These are phyloP conservation scores for Lotus japonicus DNA, from an alignment of 306 rosid species.

Conservation along the genomic window DNA sequence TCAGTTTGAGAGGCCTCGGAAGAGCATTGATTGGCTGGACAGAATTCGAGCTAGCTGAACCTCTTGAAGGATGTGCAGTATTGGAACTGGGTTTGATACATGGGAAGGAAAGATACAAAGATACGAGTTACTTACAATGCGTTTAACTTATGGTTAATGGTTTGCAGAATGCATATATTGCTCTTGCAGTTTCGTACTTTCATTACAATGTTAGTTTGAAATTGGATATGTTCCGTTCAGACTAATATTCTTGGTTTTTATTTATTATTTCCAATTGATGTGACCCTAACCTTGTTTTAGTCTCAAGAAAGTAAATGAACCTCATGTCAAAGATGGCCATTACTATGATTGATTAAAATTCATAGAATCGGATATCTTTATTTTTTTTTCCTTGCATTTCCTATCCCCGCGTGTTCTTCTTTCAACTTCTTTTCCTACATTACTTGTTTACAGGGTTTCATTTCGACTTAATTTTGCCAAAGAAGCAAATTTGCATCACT, in stretches of 20 bases:
- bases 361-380: neutral
- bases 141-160: conserved; percentile 57
- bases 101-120: conserved; percentile 32
- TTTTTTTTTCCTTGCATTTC: neutral
- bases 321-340: conserved; percentile 22
- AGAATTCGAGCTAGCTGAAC: conserved; percentile 57
- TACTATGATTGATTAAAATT: conserved; percentile 8
- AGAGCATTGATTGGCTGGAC: conserved; percentile 87
- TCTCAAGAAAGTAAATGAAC: conserved; percentile 24
- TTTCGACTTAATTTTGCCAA: neutral
- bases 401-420: neutral
- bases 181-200: conserved; percentile 25
- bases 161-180: conserved; percentile 37
- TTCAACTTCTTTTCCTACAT: neutral
- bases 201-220: conserved; percentile 25
- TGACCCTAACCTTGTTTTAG: conserved; percentile 47
- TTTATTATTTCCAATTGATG: conserved; percentile 28
- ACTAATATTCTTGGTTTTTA: conserved; percentile 13
- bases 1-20: conserved; percentile 71
- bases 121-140: conserved; percentile 30
- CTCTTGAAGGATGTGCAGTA: conserved; percentile 15
- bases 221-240: conserved; percentile 36
- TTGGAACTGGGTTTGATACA: conserved; percentile 29
- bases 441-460: neutral
- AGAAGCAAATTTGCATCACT: neutral